These are phyloP conservation scores for Prasinococcaceae sp. DNA, from an alignment of 139 green algal genomes.

Conservation along the genomic window DNA sequence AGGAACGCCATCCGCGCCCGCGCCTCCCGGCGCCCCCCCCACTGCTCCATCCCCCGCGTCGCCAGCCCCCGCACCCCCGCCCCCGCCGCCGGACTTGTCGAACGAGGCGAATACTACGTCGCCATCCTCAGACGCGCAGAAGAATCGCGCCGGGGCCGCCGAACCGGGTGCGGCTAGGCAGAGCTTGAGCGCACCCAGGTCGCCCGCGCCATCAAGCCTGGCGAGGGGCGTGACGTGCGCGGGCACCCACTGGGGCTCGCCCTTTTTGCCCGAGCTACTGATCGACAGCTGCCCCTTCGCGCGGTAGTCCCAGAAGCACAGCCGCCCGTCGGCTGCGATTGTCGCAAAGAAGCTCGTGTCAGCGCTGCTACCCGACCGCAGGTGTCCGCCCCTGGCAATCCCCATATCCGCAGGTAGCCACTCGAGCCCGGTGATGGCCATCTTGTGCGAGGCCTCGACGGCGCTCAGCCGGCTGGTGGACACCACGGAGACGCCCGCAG, in stretches of 20 bases:
- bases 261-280: too few relatives aligned
- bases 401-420: conserved; percentile 57
- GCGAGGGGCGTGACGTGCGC: conserved; percentile 42
- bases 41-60: too few relatives aligned
- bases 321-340: conserved; percentile 38
- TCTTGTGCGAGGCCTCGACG: conserved; percentile 44
- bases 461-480: conserved; percentile 28
- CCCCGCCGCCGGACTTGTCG: too few relatives aligned
- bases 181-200: conserved; percentile 7
- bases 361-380: background rate
- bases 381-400: conserved; percentile 24
- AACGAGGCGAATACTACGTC: conserved; percentile 27
- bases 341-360: conserved; percentile 52
- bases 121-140: conserved; percentile 29
- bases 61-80: too few relatives aligned
- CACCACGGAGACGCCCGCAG: conserved; percentile 27
- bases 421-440: conserved; percentile 48
- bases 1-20: too few relatives aligned
- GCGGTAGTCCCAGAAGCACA: conserved; percentile 74
- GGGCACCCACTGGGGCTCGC: conserved; percentile 45
- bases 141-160: too few relatives aligned
- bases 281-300: conserved; percentile 37
- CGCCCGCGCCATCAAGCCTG: conserved; percentile 18
- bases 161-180: too few relatives aligned
- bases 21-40: too few relatives aligned